phyloP scores from a whole-genome alignment of 106 monocot genomes.

The Platanthera guangdongensis region DNA sequence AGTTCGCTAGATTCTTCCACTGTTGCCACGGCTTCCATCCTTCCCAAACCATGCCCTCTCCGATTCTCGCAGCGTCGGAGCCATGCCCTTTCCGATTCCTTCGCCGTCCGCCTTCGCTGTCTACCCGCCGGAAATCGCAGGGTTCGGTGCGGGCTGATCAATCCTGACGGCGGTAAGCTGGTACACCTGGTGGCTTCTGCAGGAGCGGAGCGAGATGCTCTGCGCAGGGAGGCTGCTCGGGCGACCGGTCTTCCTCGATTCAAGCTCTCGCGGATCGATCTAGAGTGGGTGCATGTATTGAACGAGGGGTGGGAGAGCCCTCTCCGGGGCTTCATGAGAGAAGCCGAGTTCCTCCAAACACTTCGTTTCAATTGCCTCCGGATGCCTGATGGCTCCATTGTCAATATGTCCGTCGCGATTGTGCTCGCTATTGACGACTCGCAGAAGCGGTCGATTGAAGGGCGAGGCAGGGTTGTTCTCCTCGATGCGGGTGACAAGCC shows the following conservation, averaged over 20 bases:
- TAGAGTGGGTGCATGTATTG: conserved; percentile 84
- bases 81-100: background rate
- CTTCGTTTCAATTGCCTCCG: conserved; percentile 92
- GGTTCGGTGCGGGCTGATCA: conserved; percentile 40
- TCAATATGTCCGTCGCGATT: conserved; percentile 90
- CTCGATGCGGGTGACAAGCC: conserved; percentile 31
- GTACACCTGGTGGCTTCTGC: conserved; percentile 58
- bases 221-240: conserved; percentile 39
- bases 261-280: conserved; percentile 44
- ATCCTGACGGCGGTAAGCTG: conserved; percentile 84
- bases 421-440: conserved; percentile 72
- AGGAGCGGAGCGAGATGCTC: conserved; percentile 31
- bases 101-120: background rate
- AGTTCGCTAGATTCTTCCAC: background rate
- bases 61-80: background rate
- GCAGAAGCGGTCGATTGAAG: conserved; percentile 60
- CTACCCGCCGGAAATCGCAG: background rate
- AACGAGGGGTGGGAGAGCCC: conserved; percentile 97
- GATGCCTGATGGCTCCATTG: conserved; percentile 38
- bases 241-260: conserved; percentile 30
- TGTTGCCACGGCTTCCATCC: background rate
- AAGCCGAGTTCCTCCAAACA: conserved; percentile 88
- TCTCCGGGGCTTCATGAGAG: conserved; percentile 77
- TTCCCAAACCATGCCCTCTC: background rate
- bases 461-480: conserved; percentile 35